These are phyloP conservation scores for Diaporthe australafricana DNA, from an alignment of 2,329 filamentous ascomycete species.

Conservation along the genomic window DNA sequence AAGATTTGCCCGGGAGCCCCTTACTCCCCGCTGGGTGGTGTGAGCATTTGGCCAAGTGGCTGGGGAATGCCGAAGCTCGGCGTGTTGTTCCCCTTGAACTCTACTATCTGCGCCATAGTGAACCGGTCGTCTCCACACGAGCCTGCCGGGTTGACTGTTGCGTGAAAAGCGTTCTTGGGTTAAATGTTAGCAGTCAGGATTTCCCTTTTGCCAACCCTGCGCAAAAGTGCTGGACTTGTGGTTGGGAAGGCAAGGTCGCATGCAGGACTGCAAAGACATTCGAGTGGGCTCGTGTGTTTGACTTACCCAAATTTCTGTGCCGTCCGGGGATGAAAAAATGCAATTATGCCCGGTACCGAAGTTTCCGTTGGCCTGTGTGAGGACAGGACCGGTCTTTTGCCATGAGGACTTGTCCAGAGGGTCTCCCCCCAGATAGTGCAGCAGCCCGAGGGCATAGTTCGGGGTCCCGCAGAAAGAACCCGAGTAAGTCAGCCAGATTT, in stretches of 20 bases:
- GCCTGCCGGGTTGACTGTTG: neutral
- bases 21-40: constrained; percentile 20
- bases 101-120: constrained; percentile 10
- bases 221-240: too few species aligned
- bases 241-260: neutral
- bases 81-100: constrained; percentile 19
- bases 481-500: constrained; percentile 39
- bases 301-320: constrained; percentile 26
- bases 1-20: neutral
- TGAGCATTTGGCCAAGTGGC: neutral
- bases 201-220: neutral
- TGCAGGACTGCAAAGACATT: neutral
- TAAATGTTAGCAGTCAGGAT: neutral
- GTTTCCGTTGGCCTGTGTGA: constrained; percentile 37
- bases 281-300: too few species aligned
- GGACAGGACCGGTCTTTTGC: constrained; percentile 36
- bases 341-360: constrained; percentile 39
- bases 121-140: neutral
- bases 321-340: constrained; percentile 32
- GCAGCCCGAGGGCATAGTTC: constrained; percentile 35
- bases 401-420: constrained; percentile 30
- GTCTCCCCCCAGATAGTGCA: constrained; percentile 36
- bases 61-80: constrained; percentile 6
- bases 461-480: constrained; percentile 37
- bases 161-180: constrained; percentile 22